Conservation (phyloP, 768 basidiomycete genomes). For the Mycena galopus region DNA sequence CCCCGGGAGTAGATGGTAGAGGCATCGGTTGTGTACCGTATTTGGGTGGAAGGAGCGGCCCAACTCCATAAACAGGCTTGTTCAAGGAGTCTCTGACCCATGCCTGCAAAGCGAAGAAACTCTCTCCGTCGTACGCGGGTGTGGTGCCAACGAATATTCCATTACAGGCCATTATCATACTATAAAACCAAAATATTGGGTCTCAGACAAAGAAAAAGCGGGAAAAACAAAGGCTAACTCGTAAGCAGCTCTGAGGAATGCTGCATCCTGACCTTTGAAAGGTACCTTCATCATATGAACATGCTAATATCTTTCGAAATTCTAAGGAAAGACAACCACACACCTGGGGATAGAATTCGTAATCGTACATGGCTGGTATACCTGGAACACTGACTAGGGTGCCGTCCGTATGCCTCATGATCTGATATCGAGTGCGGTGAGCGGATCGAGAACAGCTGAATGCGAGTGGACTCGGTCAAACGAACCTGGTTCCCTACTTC, state of each 20-base stretch:
- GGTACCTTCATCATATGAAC: not conserved
- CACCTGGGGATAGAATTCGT: constrained; percentile 12
- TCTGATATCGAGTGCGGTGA: not conserved
- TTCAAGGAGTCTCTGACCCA: not conserved
- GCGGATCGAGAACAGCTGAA: no score
- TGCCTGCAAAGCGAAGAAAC: not conserved
- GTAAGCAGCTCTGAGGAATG: not conserved
- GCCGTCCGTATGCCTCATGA: not conserved
- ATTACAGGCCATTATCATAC: constrained; percentile 1
- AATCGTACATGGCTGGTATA: constrained; percentile 11
- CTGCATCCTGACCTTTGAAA: not conserved
- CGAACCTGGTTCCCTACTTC: constrained; percentile 5
- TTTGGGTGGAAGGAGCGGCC: constrained; percentile 9
- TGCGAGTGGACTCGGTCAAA: no score
- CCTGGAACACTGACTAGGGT: not conserved
- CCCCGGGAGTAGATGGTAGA: not conserved
- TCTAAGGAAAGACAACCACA: no score
- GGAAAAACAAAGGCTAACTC: not conserved
- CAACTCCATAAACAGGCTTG: constrained; percentile 6
- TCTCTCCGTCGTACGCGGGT: not conserved
- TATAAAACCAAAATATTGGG: not conserved
- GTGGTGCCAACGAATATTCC: not conserved
- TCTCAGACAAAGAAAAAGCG: not conserved
- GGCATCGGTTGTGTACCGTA: not conserved
- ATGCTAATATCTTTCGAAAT: no score